A percentile compares a stretch with the other conserved stretches of the same genome.
Conservation (phyloP, 2,329 filamentous ascomycete genomes). For the Arthrobotrys sphaeroides region DNA sequence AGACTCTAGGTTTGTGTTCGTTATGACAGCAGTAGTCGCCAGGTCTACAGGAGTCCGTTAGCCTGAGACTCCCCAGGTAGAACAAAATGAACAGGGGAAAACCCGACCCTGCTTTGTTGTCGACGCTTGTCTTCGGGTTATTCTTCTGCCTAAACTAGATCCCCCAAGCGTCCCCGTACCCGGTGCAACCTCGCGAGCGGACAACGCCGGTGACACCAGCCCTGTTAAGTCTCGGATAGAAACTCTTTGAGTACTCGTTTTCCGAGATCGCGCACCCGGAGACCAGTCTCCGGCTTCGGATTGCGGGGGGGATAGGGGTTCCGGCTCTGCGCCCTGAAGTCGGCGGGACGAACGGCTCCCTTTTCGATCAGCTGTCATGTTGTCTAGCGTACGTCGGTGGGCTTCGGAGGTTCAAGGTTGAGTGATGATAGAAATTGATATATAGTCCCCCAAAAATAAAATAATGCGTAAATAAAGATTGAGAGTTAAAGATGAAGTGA, state of each 20-base stretch:
- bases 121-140: not conserved
- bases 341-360: conserved; percentile 27
- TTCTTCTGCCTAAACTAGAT: not conserved
- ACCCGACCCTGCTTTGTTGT: not conserved
- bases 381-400: no score
- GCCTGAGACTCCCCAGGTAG: not conserved
- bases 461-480: no score
- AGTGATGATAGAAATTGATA: no score
- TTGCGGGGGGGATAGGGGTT: conserved; percentile 9
- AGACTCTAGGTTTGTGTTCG: not conserved
- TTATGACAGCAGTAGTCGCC: not conserved
- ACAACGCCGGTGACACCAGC: not conserved
- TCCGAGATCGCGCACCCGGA: not conserved
- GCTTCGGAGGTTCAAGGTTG: no score
- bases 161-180: not conserved
- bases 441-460: no score
- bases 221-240: not conserved
- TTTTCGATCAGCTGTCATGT: conserved; percentile 9
- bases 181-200: not conserved
- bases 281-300: not conserved
- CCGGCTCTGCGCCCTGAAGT: not conserved
- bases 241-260: not conserved
- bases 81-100: not conserved
- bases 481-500: no score
- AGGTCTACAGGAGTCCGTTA: not conserved